Percentiles rank a stretch among this genome's conserved stretches.
phyloP scores from a whole-genome alignment of 2,329 filamentous ascomycete genomes.

The Paecilomyces niveus region DNA sequence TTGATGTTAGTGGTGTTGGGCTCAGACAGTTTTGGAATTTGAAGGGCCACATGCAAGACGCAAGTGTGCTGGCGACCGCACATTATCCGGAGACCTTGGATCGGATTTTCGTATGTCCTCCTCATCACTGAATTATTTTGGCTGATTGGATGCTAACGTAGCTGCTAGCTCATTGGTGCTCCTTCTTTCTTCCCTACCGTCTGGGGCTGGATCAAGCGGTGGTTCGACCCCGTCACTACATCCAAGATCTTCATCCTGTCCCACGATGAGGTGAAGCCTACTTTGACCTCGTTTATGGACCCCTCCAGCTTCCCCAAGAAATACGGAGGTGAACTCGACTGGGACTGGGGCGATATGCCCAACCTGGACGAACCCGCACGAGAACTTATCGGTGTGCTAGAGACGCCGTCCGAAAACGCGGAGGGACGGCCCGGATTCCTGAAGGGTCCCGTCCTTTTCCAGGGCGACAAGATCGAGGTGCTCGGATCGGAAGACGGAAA shows the following conservation, averaged over 20 bases:
- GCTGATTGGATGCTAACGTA: slow-evolving; percentile 2
- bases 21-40: slow-evolving; percentile 95
- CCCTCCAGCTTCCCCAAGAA: slow-evolving; percentile 75
- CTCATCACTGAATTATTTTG: neutral
- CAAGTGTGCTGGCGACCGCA: slow-evolving; percentile 77
- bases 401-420: slow-evolving; percentile 18
- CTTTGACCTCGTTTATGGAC: slow-evolving; percentile 75
- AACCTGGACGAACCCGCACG: slow-evolving; percentile 54
- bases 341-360: slow-evolving; percentile 68
- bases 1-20: slow-evolving; percentile 82
- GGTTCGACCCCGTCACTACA: slow-evolving; percentile 89
- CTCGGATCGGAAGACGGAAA: slow-evolving; percentile 28
- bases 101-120: slow-evolving; percentile 56
- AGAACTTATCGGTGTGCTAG: slow-evolving; percentile 23
- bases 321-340: slow-evolving; percentile 84
- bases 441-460: slow-evolving; percentile 30
- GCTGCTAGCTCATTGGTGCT: slow-evolving; percentile 68
- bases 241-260: slow-evolving; percentile 93
- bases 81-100: slow-evolving; percentile 94
- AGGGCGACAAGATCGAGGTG: slow-evolving; percentile 24
- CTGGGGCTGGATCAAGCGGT: slow-evolving; percentile 87
- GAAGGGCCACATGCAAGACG: slow-evolving; percentile 88
- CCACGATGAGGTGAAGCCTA: slow-evolving; percentile 64
- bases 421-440: slow-evolving; percentile 20
- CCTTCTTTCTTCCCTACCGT: slow-evolving; percentile 87